Base-by-base conservation (phyloP, 371 early-diverging fungal species). In the Choanephora cucurbitarum region DNA sequence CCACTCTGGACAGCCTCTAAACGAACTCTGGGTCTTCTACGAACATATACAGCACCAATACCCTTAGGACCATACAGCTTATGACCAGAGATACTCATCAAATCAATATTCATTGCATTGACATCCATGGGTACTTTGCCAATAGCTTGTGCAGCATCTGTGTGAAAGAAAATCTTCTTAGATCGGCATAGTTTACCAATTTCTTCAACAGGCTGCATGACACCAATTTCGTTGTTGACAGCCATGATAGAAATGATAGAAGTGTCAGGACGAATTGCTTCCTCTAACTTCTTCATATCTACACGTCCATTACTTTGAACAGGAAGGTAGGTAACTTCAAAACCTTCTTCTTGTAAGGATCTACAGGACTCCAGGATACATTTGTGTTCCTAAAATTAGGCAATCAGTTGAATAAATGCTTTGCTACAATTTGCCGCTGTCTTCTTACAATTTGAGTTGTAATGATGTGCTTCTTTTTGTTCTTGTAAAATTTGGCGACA, bases 1-100 rank as follows among this genome's bases (percentile, higher is more conserved):
- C 99, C 99, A 42, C 89, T 89, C 60, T 94, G 82, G 46, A 99
- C 74, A 10, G 99, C 93, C 56, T 93, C 92, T 28, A 99, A 75
- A 52, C 99, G 86, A 40, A 99, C 98, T 56, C 99, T 83, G 11
- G 99, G 99, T 49, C 97, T 82, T 63, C 99, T 87, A 42, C 99
- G 90, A 13, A 98, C 94, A 70, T 96, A 99, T 18, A 99, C 68
- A 6, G 99, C 99, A 41, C 99, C 99, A 39, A 93, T 75, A 44
- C 99, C 99, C 77, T 99, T 99, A 40, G 99, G 99, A 14, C 99
- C 99, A 64, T 99, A 99, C 37, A 99, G 70, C 75, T 99, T 99
- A 76, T 99, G 99, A 14, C 99, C 99, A 19, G 95, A 95, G 44
- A 99, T 95, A 62, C 95, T 94, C 88, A 99, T 81, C 54, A 99